Evolutionary conservation across 2,329 filamentous ascomycete genomes (phyloP), one percentile per base, ranked within the genome.

Genomic region (Xylaria sp.): DNA sequence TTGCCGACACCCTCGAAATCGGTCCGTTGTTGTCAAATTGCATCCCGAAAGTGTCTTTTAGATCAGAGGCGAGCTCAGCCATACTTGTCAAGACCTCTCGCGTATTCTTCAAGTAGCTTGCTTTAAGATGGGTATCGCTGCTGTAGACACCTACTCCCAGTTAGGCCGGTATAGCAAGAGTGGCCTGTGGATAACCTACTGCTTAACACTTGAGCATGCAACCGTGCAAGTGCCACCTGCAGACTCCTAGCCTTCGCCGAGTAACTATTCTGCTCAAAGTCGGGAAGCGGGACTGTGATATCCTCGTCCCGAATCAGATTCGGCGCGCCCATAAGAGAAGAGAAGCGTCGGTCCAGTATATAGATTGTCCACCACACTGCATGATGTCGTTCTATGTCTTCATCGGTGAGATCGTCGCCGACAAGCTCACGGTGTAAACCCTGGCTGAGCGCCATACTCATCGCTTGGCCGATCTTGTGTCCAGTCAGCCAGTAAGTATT

Each of bases 381-480:
- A 4, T 58, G 44, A 3, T 58, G n/a, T 23, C 62, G 54, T 34
- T 58, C 5, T 37, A 13, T 58, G 20, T 65, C 63, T 3, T 65
- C 63, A 23, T 58, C 55, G n/a, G 63, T 59, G 34, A 52, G 44
- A 18, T 52, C 23, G 18, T 52, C 55, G 8, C 55, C 63, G 37
- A 65, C 20, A n/a, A 59, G 63, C 13, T 65, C 54, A 56, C 55
- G 63, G 28, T 65, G 63, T 7, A 65, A 39, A 10, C 63, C 63
- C 32, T 65, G 55, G 34, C 44, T 44, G 8, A 65, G 55, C 15
- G 63, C 63, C 55, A 65, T 39, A 6, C 55, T 56, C 63, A 65
- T 59, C 23, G 63, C 63, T 65, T 65, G 55, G 44, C 63, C 63
- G n/a, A 65, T 58, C 63, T 65, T n/a, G 9, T 39, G 20, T 52